These are phyloP conservation scores for Bolboschoenoplectus hybrid DNA, from an alignment of 202 grass and related monocot genomes.

Conservation along the genomic window DNA sequence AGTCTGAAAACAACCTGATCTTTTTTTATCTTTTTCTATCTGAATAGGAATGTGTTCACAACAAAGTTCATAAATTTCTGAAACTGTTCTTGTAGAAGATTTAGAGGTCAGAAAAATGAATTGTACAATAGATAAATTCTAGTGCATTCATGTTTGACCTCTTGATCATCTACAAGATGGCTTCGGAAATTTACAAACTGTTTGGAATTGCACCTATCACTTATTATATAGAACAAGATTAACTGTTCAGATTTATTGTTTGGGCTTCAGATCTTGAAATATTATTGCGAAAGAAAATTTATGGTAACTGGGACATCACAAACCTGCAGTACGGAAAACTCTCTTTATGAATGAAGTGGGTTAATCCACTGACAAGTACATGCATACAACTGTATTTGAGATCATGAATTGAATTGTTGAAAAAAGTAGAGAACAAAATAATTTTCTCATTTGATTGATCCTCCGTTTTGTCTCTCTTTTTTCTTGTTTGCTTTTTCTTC, in stretches of 20 bases:
- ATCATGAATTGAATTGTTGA: not conserved
- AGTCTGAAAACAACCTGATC: slow-evolving; percentile 4
- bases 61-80: slow-evolving; percentile 7
- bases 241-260: not conserved
- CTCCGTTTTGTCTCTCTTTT: slow-evolving; percentile 36
- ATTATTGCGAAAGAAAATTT: not conserved
- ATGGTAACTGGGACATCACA: not conserved
- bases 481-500: slow-evolving; percentile 52
- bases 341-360: not conserved
- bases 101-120: not conserved
- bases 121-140: slow-evolving; percentile 11
- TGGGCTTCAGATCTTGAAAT: slow-evolving; percentile 21
- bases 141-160: not conserved
- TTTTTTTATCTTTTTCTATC: not conserved
- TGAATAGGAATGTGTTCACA: slow-evolving; percentile 1
- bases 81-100: not conserved
- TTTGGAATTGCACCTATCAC: slow-evolving; percentile 8
- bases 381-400: slow-evolving; percentile 11
- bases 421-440: slow-evolving; percentile 14
- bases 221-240: not conserved
- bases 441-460: slow-evolving; percentile 37
- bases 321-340: not conserved
- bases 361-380: slow-evolving; percentile 5
- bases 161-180: not conserved
- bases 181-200: not conserved